Conservation (phyloP, 2,329 filamentous ascomycete species). For the Ambrosiella xylebori region DNA sequence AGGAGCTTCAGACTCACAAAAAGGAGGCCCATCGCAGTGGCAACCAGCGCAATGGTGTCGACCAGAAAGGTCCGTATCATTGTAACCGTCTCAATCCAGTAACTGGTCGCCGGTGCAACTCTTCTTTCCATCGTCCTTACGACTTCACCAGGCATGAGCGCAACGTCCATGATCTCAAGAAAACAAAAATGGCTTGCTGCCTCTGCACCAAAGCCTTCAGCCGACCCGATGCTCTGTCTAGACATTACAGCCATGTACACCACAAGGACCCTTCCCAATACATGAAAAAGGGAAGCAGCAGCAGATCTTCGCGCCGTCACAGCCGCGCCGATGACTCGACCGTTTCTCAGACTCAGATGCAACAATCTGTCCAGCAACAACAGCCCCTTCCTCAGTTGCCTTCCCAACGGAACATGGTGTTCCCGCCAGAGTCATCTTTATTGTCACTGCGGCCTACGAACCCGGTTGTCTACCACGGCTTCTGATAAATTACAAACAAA, state of each 20-base stretch:
- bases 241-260: conserved; percentile 89
- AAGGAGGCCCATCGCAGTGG: conserved; percentile 74
- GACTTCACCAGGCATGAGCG: conserved; percentile 93
- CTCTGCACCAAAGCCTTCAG: conserved; percentile 96
- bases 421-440: no score
- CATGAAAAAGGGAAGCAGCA: conserved; percentile 16
- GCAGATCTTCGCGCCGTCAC: background rate
- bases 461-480: no score
- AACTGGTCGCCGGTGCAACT: conserved; percentile 69
- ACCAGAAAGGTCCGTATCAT: conserved; percentile 80
- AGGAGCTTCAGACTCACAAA: conserved; percentile 85
- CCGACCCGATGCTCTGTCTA: conserved; percentile 79
- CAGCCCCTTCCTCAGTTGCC: no score
- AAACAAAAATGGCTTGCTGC: conserved; percentile 86
- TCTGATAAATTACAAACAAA: no score
- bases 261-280: conserved; percentile 70
- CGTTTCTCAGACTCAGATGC: background rate
- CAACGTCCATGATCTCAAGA: conserved; percentile 87
- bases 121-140: conserved; percentile 72
- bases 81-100: conserved; percentile 89
- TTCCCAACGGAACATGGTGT: no score
- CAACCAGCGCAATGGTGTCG: conserved; percentile 28
- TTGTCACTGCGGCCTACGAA: no score
- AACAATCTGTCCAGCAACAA: background rate
- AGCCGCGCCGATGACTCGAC: background rate